phyloP scores from a whole-genome alignment of 129 eudicot genomes.

The Heracleum sosnowskyi region DNA sequence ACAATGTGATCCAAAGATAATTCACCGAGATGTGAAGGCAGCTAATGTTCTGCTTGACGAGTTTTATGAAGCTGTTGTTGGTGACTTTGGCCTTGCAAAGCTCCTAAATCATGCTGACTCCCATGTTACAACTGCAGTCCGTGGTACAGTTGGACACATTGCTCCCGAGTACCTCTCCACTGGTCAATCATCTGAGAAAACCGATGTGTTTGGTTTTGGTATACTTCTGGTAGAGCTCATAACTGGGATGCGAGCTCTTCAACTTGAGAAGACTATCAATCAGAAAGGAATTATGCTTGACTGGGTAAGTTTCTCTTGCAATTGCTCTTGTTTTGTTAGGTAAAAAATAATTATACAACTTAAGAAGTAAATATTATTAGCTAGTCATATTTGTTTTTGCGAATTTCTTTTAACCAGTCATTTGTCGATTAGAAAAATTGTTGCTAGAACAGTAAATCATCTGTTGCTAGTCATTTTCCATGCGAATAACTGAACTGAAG shows the following conservation, averaged over 20 bases:
- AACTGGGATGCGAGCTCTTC: slow-evolving; percentile 71
- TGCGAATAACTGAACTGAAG: not conserved
- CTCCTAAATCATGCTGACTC: slow-evolving; percentile 87
- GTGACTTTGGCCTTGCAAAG: slow-evolving; percentile 96
- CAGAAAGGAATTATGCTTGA: slow-evolving; percentile 94
- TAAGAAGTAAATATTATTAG: not conserved
- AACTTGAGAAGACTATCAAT: slow-evolving; percentile 57
- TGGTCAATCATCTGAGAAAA: slow-evolving; percentile 95
- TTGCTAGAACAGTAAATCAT: too few species aligned
- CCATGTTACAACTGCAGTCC: slow-evolving; percentile 91
- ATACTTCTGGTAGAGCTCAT: slow-evolving; percentile 66
- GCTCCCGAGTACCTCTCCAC: slow-evolving; percentile 97
- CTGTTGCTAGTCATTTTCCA: too few species aligned
- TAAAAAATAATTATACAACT: not conserved
- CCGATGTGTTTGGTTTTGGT: slow-evolving; percentile 92
- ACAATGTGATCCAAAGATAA: slow-evolving; percentile 95
- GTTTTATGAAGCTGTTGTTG: slow-evolving; percentile 71
- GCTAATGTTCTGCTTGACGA: slow-evolving; percentile 88
- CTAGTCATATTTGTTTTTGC: too few species aligned
- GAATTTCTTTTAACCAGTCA: not conserved
- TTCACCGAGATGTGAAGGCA: slow-evolving; percentile 93
- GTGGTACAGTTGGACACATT: slow-evolving; percentile 95
- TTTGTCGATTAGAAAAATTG: not conserved
- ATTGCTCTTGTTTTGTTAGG: not conserved
- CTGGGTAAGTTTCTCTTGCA: slow-evolving; percentile 47